phyloP scores from a whole-genome alignment of 2,329 filamentous ascomycete genomes.

The Mollisiaceae sp. region DNA sequence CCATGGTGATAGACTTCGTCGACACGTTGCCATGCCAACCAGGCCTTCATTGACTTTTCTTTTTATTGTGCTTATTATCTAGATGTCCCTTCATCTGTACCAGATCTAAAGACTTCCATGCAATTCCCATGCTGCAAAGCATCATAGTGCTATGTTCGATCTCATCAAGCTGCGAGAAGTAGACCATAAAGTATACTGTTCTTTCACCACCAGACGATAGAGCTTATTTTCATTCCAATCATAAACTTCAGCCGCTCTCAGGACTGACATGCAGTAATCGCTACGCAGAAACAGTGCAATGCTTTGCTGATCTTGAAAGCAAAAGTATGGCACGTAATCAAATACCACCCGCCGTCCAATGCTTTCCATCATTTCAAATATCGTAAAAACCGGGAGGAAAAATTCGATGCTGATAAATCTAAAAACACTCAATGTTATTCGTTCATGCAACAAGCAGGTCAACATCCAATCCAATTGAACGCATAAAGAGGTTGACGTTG shows the following conservation, averaged over 20 bases:
- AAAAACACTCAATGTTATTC: slow-evolving; percentile 23
- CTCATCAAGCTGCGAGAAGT: slow-evolving; percentile 2
- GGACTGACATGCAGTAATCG: slow-evolving; percentile 28
- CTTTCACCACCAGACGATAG: slow-evolving; percentile 5
- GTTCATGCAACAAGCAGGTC: slow-evolving; percentile 57
- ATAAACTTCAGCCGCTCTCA: slow-evolving; percentile 23
- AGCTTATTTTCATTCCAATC: slow-evolving; percentile 22
- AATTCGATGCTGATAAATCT: slow-evolving; percentile 34
- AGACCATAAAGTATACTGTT: slow-evolving; percentile 21
- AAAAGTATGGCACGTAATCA: slow-evolving; percentile 32
- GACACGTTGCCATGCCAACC: background rate
- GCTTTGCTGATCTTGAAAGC: slow-evolving; percentile 29
- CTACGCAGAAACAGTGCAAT: slow-evolving; percentile 35
- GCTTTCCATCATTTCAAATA: slow-evolving; percentile 26
- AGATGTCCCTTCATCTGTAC: slow-evolving; percentile 1
- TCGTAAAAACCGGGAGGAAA: slow-evolving; percentile 28
- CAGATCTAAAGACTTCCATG: slow-evolving; percentile 2
- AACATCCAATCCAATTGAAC: slow-evolving; percentile 97
- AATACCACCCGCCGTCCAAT: slow-evolving; percentile 28
- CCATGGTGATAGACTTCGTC: background rate
- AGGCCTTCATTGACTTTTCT: background rate
- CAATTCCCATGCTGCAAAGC: slow-evolving; percentile 5
- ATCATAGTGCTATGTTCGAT: background rate
- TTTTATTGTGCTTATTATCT: background rate
- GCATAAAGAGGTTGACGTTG: slow-evolving; percentile 98